Conservation (phyloP, 148 eudicot species). For the Euryodendron excelsum region DNA sequence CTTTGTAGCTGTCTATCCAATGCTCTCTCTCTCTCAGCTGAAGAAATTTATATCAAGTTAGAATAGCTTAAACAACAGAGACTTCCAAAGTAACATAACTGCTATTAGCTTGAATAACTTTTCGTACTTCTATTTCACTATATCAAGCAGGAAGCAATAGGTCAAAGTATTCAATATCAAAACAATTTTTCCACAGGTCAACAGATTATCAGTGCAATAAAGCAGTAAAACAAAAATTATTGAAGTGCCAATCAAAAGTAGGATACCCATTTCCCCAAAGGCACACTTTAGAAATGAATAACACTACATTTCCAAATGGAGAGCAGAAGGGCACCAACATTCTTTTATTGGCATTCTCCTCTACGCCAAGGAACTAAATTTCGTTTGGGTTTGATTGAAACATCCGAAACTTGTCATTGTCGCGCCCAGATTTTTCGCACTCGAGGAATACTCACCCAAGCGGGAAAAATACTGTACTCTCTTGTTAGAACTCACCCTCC, state of each 20-base stretch:
- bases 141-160: slow-evolving; percentile 1
- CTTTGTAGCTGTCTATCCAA: slow-evolving; percentile 95
- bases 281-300: background rate
- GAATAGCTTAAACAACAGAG: background rate
- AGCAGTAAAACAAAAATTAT: background rate
- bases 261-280: background rate
- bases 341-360: background rate
- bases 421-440: too few relatives aligned
- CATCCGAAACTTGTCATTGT: too few relatives aligned
- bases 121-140: background rate
- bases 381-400: too few relatives aligned
- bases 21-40: slow-evolving; percentile 93
- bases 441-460: too few relatives aligned
- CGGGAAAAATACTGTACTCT: too few relatives aligned
- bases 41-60: slow-evolving; percentile 16
- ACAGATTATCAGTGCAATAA: background rate
- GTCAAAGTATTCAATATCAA: background rate
- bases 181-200: background rate
- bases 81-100: background rate
- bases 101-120: background rate
- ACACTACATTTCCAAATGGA: slow-evolving; percentile 6
- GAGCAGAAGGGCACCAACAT: slow-evolving; percentile 1
- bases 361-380: too few relatives aligned
- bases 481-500: too few relatives aligned
- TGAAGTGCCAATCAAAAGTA: background rate